These are phyloP conservation scores for Zanthoxylum bungeanum DNA, from an alignment of 345 rosid genomes.

Conservation along the genomic window DNA sequence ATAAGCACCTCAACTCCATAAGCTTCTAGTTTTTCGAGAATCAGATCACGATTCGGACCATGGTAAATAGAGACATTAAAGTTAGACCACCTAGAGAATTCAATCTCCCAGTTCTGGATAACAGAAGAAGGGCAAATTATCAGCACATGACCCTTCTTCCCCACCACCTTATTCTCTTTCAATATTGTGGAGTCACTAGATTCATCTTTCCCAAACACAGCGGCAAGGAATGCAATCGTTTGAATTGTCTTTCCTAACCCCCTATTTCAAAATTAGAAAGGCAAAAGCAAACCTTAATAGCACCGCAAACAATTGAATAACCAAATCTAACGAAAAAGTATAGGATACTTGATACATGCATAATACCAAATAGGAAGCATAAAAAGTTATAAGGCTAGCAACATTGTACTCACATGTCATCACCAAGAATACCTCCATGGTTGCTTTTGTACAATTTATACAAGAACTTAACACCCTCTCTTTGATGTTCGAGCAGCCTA, in stretches of 20 bases:
- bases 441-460: conserved; percentile 63
- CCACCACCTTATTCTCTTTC: conserved; percentile 24
- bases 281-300: background rate
- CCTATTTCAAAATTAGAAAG: conserved; percentile 33
- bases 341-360: background rate
- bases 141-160: conserved; percentile 52
- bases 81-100: conserved; percentile 83
- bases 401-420: conserved; percentile 85
- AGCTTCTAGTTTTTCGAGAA: conserved; percentile 70
- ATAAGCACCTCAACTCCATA: conserved; percentile 66
- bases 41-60: conserved; percentile 71
- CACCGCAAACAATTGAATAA: background rate
- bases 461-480: conserved; percentile 75
- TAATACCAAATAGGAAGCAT: no score
- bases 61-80: conserved; percentile 72
- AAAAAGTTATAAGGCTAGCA: no score
- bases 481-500: conserved; percentile 89
- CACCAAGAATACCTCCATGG: conserved; percentile 95
- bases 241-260: conserved; percentile 98
- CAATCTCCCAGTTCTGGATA: conserved; percentile 87
- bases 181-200: conserved; percentile 20
- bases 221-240: conserved; percentile 90
- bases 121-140: conserved; percentile 89
- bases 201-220: conserved; percentile 73
- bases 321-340: background rate